Conservation (phyloP, 805 yeast genomes). For the Suhomyces sp. region DNA sequence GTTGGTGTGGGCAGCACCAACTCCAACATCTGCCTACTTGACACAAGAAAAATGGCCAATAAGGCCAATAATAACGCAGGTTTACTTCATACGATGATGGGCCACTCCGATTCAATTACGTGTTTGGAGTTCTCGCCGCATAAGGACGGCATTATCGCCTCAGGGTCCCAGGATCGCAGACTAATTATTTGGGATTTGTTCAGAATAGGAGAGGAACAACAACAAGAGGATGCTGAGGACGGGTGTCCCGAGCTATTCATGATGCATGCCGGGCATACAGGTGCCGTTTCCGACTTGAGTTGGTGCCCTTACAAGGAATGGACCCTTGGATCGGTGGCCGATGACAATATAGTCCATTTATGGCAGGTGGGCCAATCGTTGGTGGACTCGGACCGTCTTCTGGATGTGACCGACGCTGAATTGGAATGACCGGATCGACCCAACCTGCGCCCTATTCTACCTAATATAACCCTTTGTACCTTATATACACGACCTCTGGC, state of each 20-base stretch:
- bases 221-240: constrained; percentile 84
- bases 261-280: constrained; percentile 93
- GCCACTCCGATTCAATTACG: constrained; percentile 73
- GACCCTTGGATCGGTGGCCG: constrained; percentile 66
- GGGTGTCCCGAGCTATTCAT: constrained; percentile 85
- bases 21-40: constrained; percentile 63
- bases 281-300: constrained; percentile 68
- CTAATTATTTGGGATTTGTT: constrained; percentile 78
- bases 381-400: constrained; percentile 15
- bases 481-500: background rate
- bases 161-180: constrained; percentile 75
- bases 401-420: constrained; percentile 14
- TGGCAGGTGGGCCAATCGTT: constrained; percentile 49
- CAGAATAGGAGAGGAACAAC: constrained; percentile 80
- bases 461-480: background rate
- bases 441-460: background rate
- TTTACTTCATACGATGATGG: constrained; percentile 69
- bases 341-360: constrained; percentile 58
- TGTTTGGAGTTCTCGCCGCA: constrained; percentile 75
- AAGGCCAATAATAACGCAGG: constrained; percentile 15
- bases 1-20: constrained; percentile 71
- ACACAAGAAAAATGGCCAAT: constrained; percentile 46
- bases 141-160: constrained; percentile 71
- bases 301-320: constrained; percentile 74
- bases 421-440: constrained; percentile 21